Evolutionary conservation across 805 yeast genomes (phyloP).

Genomic region (Lipomyces anomalus): DNA sequence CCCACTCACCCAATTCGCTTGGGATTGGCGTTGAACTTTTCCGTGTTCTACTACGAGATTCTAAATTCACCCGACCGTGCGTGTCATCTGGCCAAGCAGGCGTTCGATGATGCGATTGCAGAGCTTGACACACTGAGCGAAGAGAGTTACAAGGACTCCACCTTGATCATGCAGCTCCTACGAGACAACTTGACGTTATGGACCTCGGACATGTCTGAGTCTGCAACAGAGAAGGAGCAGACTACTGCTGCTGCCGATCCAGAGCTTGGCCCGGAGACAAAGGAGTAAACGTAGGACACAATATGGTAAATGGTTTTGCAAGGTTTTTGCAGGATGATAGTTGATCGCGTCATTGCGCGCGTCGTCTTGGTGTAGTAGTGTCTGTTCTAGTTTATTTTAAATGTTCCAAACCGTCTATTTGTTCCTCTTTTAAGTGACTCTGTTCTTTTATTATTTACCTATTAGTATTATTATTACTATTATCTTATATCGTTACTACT

Average conservation of each 20-base stretch:
- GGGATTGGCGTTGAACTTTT: conserved; percentile 95
- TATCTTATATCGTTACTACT: too few relatives aligned
- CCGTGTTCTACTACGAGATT: conserved; percentile 97
- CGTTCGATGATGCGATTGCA: conserved; percentile 98
- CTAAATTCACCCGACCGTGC: conserved; percentile 98
- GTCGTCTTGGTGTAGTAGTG: too few relatives aligned
- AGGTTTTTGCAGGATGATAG: too few relatives aligned
- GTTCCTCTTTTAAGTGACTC: too few relatives aligned
- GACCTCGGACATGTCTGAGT: conserved; percentile 87
- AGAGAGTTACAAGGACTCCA: conserved; percentile 97
- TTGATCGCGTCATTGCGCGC: too few relatives aligned
- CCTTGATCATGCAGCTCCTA: conserved; percentile 96
- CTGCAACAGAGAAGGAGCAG: conserved; percentile 51
- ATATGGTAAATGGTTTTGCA: neutral
- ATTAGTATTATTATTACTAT: too few relatives aligned
- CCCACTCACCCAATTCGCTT: conserved; percentile 98
- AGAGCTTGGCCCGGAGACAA: conserved; percentile 22
- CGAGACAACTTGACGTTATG: conserved; percentile 98
- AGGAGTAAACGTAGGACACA: conserved; percentile 6
- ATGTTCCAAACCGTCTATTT: too few relatives aligned
- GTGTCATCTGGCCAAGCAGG: conserved; percentile 97
- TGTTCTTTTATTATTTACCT: too few relatives aligned
- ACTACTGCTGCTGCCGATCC: conserved; percentile 36
- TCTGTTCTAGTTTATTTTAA: too few relatives aligned
- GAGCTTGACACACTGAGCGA: conserved; percentile 96